Percentiles rank a stretch among this genome's conserved stretches.
Conservation (phyloP, 305 asterid genomes). For the Solanum hybrid region DNA sequence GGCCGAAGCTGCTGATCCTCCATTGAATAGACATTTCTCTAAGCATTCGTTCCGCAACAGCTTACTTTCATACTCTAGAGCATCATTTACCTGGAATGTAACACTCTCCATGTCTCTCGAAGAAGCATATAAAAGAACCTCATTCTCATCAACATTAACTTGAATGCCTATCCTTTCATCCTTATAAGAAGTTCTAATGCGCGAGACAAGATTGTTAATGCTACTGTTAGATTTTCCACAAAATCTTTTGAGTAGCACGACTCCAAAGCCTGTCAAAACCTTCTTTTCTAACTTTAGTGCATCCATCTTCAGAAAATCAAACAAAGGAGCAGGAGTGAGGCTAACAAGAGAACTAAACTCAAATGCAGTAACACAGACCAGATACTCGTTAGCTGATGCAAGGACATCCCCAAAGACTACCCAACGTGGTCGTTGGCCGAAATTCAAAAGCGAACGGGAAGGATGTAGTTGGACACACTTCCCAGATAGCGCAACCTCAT, state of each 20-base stretch:
- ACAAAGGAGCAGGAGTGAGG: constrained; percentile 52
- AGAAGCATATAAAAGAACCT: constrained; percentile 54
- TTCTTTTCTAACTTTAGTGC: constrained; percentile 43
- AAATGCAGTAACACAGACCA: constrained; percentile 74
- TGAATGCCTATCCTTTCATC: constrained; percentile 66
- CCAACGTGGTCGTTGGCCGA: constrained; percentile 73
- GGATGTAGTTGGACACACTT: constrained; percentile 82
- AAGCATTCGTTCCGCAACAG: constrained; percentile 62
- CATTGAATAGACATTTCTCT: constrained; percentile 57
- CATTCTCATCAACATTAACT: constrained; percentile 58
- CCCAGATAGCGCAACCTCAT: constrained; percentile 69
- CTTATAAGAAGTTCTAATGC: constrained; percentile 37
- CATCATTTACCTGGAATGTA: constrained; percentile 30
- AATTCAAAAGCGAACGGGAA: constrained; percentile 68
- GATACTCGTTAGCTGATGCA: constrained; percentile 52
- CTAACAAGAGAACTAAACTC: constrained; percentile 38
- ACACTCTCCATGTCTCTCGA: constrained; percentile 49
- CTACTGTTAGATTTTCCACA: constrained; percentile 57
- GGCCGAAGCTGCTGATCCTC: constrained; percentile 43
- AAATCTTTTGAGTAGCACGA: constrained; percentile 55
- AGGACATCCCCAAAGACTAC: constrained; percentile 76
- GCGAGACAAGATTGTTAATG: constrained; percentile 48
- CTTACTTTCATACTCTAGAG: constrained; percentile 54
- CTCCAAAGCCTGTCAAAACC: constrained; percentile 55
- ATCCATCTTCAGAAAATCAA: constrained; percentile 57